Percentiles rank a stretch among this genome's conserved stretches.
These are phyloP conservation scores for Polytrichum commune DNA, from an alignment of 225 moss, liverwort and hornwort species.

Conservation along the genomic window DNA sequence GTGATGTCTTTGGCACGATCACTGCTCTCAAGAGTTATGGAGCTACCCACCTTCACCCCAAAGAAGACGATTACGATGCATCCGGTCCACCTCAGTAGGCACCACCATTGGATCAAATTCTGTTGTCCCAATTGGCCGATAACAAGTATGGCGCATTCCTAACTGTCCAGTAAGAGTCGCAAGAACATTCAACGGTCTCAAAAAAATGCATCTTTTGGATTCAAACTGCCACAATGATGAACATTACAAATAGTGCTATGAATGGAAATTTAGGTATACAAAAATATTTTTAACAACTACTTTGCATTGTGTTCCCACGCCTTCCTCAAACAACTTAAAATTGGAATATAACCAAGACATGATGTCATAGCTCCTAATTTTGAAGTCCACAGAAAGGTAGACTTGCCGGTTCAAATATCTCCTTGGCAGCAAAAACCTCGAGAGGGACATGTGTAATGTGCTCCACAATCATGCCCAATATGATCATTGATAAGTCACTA, in stretches of 20 bases:
- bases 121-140: constrained; percentile 51
- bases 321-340: too few relatives aligned
- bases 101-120: constrained; percentile 72
- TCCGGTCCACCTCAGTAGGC: constrained; percentile 73
- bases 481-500: constrained; percentile 78
- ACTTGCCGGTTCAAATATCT: constrained; percentile 64
- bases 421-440: constrained; percentile 50
- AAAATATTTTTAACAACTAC: too few relatives aligned
- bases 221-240: neutral
- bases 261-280: too few relatives aligned
- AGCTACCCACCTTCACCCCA: constrained; percentile 65
- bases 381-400: neutral
- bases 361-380: neutral
- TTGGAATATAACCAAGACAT: neutral
- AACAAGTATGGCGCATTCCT: constrained; percentile 59
- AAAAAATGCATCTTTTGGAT: neutral
- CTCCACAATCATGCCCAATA: constrained; percentile 71
- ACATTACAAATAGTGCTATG: too few relatives aligned
- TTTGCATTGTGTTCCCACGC: too few relatives aligned
- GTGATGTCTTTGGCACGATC: too few relatives aligned
- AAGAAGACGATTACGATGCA: constrained; percentile 69
- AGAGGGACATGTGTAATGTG: constrained; percentile 52
- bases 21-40: neutral
- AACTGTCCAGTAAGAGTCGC: constrained; percentile 29
- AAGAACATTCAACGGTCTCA: neutral